phyloP scores from a whole-genome alignment of 768 basidiomycete genomes.

The Boletus pseudo-olivaceus region DNA sequence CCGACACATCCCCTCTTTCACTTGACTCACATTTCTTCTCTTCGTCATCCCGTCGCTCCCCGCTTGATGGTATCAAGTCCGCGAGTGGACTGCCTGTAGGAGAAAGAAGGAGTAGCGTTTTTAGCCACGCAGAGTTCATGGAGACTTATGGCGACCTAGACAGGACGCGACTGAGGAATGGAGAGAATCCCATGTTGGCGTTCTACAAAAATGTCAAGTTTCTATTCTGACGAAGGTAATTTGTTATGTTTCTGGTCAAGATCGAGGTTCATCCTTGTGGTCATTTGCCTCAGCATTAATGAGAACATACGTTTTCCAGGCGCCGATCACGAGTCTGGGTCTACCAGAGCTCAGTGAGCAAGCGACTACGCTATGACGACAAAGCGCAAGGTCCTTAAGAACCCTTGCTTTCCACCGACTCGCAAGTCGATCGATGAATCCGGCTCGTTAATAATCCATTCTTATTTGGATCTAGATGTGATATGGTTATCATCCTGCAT shows the following conservation, averaged over 20 bases:
- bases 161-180: slow-evolving; percentile 68
- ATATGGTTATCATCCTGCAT: neutral
- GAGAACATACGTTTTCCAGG: neutral
- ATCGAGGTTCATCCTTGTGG: neutral
- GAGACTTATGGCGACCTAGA: slow-evolving; percentile 75
- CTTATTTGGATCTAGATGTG: neutral
- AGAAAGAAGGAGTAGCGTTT: slow-evolving; percentile 79
- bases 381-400: neutral
- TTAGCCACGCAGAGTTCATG: slow-evolving; percentile 87
- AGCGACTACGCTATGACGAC: neutral
- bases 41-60: slow-evolving; percentile 49
- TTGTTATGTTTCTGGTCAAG: neutral
- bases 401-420: neutral
- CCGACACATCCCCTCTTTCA: slow-evolving; percentile 46
- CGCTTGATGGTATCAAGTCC: slow-evolving; percentile 67
- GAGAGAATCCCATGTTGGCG: slow-evolving; percentile 85
- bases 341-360: neutral
- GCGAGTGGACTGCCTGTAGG: slow-evolving; percentile 77
- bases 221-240: slow-evolving; percentile 55
- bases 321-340: neutral
- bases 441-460: too few species aligned
- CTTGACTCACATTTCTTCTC: slow-evolving; percentile 70
- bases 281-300: neutral
- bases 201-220: slow-evolving; percentile 95
- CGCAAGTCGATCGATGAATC: neutral